phyloP scores from a whole-genome alignment of 2,329 filamentous ascomycete genomes.

The Aureobasidium sp. region DNA sequence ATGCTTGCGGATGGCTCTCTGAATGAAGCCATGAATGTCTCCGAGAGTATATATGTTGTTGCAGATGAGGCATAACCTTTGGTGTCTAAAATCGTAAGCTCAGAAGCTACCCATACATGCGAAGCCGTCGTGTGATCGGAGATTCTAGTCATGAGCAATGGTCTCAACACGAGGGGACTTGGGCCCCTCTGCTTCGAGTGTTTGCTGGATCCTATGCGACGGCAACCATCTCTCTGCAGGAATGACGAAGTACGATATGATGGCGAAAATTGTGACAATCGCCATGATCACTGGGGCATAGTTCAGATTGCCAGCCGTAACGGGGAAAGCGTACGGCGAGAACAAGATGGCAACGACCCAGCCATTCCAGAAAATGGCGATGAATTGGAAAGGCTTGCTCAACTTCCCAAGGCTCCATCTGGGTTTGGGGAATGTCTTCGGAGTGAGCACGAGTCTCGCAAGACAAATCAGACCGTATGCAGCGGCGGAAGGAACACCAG shows the following conservation, averaged over 20 bases:
- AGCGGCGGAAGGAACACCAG: constrained; percentile 32
- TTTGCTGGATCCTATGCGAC: constrained; percentile 3
- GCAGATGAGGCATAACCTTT: not conserved
- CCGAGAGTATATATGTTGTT: not conserved
- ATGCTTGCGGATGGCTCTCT: not conserved
- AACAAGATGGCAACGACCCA: constrained; percentile 30
- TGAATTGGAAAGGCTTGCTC: constrained; percentile 27
- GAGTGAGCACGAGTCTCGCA: constrained; percentile 28
- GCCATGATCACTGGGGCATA: constrained; percentile 30
- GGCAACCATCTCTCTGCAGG: constrained; percentile 31
- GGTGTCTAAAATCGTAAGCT: not conserved
- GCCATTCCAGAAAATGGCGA: constrained; percentile 30
- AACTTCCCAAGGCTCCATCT: constrained; percentile 28
- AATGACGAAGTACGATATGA: constrained; percentile 27
- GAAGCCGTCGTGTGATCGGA: not conserved
- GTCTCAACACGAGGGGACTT: constrained; percentile 1
- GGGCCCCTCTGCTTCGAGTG: not conserved
- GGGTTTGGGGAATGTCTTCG: constrained; percentile 27
- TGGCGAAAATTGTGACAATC: constrained; percentile 28
- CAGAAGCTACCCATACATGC: not conserved
- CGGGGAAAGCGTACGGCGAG: constrained; percentile 29
- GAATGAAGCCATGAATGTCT: not conserved
- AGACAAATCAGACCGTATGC: constrained; percentile 37
- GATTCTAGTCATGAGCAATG: not conserved
- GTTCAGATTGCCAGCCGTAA: constrained; percentile 26